Conservation (phyloP, 305 asterid species). For the Petunia hybrid region DNA sequence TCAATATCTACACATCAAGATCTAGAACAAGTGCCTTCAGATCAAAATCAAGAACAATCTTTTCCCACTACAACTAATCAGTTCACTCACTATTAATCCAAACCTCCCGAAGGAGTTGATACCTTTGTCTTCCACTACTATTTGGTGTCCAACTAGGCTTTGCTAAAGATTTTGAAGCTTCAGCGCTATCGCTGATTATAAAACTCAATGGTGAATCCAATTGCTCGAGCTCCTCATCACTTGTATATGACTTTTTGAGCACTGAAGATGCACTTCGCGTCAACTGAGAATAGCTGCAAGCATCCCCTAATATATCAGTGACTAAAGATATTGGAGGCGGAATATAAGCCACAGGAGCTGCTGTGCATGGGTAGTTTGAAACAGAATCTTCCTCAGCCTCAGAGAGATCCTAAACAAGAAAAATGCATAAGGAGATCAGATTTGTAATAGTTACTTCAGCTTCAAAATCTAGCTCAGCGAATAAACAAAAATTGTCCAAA, state of each 20-base stretch:
- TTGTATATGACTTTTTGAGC: constrained; percentile 73
- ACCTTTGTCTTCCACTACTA: constrained; percentile 47
- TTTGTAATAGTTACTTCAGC: background rate
- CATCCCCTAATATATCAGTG: constrained; percentile 51
- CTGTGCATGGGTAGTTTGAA: constrained; percentile 67
- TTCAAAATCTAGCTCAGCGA: background rate
- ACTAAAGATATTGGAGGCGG: constrained; percentile 61
- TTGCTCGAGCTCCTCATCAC: constrained; percentile 85
- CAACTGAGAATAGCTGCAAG: constrained; percentile 47
- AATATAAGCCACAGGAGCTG: constrained; percentile 62
- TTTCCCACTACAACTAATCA: constrained; percentile 8
- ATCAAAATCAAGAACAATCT: constrained; percentile 10
- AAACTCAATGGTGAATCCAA: constrained; percentile 68
- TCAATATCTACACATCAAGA: constrained; percentile 19
- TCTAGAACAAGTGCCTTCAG: background rate
- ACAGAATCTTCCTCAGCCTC: constrained; percentile 58
- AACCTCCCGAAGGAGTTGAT: constrained; percentile 61
- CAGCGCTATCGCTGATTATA: constrained; percentile 44
- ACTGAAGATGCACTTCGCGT: constrained; percentile 58
- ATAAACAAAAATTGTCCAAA: background rate
- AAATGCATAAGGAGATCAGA: background rate
- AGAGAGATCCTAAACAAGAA: constrained; percentile 48
- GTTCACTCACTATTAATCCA: constrained; percentile 53
- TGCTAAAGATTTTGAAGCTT: constrained; percentile 46
- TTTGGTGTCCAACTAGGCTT: constrained; percentile 44